Conservation (phyloP, 768 basidiomycete genomes). For the Mycena vulgaris region DNA sequence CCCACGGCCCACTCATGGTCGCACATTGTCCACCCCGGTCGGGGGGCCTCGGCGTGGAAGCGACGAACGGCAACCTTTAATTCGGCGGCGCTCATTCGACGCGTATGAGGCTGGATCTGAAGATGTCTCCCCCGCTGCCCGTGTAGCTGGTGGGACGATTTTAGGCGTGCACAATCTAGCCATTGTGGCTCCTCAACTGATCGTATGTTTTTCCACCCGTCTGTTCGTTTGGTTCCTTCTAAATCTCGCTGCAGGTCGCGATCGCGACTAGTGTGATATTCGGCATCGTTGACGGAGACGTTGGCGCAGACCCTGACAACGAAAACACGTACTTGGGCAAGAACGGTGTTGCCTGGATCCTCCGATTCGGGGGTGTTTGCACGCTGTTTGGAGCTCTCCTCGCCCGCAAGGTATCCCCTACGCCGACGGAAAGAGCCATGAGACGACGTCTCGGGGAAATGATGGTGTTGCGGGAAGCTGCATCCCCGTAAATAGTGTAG, state of each 20-base stretch:
- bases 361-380: slow-evolving; percentile 85
- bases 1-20: slow-evolving; percentile 65
- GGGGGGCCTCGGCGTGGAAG: slow-evolving; percentile 49
- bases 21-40: slow-evolving; percentile 68
- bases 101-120: slow-evolving; percentile 59
- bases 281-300: slow-evolving; percentile 74
- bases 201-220: slow-evolving; percentile 67
- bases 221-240: background rate
- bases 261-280: slow-evolving; percentile 33
- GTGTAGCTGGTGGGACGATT: slow-evolving; percentile 89
- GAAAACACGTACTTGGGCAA: slow-evolving; percentile 81
- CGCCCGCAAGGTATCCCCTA: slow-evolving; percentile 88
- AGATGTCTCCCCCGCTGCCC: slow-evolving; percentile 55
- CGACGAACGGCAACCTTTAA: slow-evolving; percentile 71
- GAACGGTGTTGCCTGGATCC: slow-evolving; percentile 94
- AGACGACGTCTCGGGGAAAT: slow-evolving; percentile 85
- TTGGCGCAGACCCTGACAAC: slow-evolving; percentile 59
- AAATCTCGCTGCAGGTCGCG: background rate
- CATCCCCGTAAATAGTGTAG: slow-evolving; percentile 53
- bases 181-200: slow-evolving; percentile 95
- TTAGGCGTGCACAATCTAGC: slow-evolving; percentile 96
- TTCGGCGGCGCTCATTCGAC: slow-evolving; percentile 72
- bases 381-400: slow-evolving; percentile 77
- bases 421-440: slow-evolving; percentile 94
- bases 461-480: slow-evolving; percentile 78